Base-by-base conservation (phyloP, 2,329 filamentous ascomycete species). In the Calonectria multiphialidica region DNA sequence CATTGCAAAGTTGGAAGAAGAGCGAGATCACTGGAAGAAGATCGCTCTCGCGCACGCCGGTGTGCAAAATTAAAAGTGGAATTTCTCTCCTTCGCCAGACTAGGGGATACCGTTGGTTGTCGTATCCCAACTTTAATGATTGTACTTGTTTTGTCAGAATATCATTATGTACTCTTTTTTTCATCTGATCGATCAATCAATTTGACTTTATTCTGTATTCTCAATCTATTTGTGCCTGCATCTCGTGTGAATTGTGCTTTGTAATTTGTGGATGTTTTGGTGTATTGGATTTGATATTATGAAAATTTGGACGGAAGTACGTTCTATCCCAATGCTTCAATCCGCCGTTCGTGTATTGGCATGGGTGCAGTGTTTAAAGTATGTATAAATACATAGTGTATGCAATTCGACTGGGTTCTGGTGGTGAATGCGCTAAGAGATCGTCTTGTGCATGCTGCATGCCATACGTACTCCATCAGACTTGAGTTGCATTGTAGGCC, bases 1-100 rank as follows among this genome's bases (percentile, higher is more conserved):
- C 79, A 95, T 98, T 79, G 88, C 87, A 21, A 91, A 93, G 81
- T 86, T 96, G 33, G 88, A 92, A 83, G 87, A 88, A 47, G 91
- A 93, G 81, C 88, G 90, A 78, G 91, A 92, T 83, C 88, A 92
- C 80, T 93, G 91, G 91, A 93, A 91, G 87, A 84, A 84, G 75
- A 81, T 90, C 74, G 89, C 89, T 71, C 81, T 89, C 69, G 82
- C 82, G 73, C 84, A 84, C 75, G 77, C 82, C 67, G 82, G 82
- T 76, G 75, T 79, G 75, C 79, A 81, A 78, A 81, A 78, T 74
- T 73, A 80, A 77, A 80, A 79, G 78, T 80, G 78, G 78, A 80
- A 80, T 80, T 80, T 73, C 78, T 79, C 55, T 80, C 78, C 63
- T 80, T 80, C 47, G 78, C 73, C 77, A 64, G 63, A 53, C 55